A percentile compares a stretch with the other conserved stretches of the same genome.
Evolutionary conservation across 2,329 filamentous ascomycete species (phyloP).

Genomic region (Aureobasidium subglaciale): DNA sequence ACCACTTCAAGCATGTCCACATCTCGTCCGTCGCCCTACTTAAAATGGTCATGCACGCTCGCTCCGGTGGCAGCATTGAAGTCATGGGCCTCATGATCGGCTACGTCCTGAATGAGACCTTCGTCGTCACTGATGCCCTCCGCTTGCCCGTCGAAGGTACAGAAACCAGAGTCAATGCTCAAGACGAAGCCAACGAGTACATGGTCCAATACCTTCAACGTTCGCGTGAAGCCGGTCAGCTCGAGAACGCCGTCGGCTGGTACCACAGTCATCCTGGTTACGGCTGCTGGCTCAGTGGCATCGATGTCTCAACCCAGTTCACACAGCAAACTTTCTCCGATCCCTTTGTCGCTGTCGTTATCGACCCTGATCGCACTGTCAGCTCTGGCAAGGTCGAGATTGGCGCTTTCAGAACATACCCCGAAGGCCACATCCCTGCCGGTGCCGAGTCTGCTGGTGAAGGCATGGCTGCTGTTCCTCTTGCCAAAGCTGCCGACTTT

Average conservation of each 20-base stretch:
- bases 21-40: conserved; percentile 89
- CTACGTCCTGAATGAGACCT: conserved; percentile 75
- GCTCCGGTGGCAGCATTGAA: conserved; percentile 86
- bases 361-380: conserved; percentile 93
- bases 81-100: conserved; percentile 99
- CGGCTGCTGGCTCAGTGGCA: conserved; percentile 94
- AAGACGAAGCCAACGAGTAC: conserved; percentile 94
- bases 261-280: conserved; percentile 98
- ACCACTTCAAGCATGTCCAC: conserved; percentile 88
- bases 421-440: conserved; percentile 60
- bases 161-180: conserved; percentile 95
- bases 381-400: conserved; percentile 95
- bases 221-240: conserved; percentile 66
- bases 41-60: conserved; percentile 99
- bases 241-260: conserved; percentile 95
- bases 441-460: conserved; percentile 28
- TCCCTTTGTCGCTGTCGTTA: conserved; percentile 90
- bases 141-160: conserved; percentile 92
- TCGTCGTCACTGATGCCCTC: conserved; percentile 92
- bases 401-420: conserved; percentile 89
- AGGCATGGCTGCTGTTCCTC: conserved; percentile 70
- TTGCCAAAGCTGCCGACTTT: conserved; percentile 93
- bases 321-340: conserved; percentile 81
- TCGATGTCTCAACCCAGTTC: conserved; percentile 84
- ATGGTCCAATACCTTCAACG: conserved; percentile 77